Conservation (phyloP, 2,329 filamentous ascomycete species). For the Arthroderma sp. region DNA sequence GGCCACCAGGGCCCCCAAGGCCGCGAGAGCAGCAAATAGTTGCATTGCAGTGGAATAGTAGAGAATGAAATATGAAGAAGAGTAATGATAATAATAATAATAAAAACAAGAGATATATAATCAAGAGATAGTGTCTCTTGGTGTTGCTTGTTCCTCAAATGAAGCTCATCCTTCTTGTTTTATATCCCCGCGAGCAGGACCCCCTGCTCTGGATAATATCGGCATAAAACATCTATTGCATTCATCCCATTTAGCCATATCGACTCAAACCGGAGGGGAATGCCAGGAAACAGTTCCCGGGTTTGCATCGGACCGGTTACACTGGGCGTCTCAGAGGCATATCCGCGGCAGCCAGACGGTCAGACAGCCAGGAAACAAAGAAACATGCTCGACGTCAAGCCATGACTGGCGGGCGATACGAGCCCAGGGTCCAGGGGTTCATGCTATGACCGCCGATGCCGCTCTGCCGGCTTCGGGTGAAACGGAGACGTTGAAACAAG, state of each 20-base stretch:
- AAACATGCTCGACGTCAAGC: not conserved
- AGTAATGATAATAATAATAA: not conserved
- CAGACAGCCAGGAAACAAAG: no score
- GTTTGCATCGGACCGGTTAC: not conserved
- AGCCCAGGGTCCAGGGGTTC: not conserved
- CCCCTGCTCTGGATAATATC: not conserved
- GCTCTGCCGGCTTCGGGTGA: not conserved
- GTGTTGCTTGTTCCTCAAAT: not conserved
- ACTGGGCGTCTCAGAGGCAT: not conserved
- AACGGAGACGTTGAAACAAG: conserved; percentile 1
- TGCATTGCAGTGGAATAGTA: not conserved
- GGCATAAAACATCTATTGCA: not conserved
- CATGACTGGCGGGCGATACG: not conserved
- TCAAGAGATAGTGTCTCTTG: not conserved
- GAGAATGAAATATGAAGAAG: not conserved
- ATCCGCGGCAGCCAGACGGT: not conserved
- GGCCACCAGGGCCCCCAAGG: not conserved
- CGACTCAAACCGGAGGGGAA: not conserved
- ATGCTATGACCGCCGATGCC: not conserved
- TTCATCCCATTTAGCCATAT: not conserved
- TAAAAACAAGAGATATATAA: not conserved
- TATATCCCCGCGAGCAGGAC: not conserved
- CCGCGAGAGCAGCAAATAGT: not conserved
- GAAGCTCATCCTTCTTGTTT: not conserved
- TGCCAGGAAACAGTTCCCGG: not conserved